Conservation (phyloP, 2,329 filamentous ascomycete genomes). For the Ceratocystis destructans region DNA sequence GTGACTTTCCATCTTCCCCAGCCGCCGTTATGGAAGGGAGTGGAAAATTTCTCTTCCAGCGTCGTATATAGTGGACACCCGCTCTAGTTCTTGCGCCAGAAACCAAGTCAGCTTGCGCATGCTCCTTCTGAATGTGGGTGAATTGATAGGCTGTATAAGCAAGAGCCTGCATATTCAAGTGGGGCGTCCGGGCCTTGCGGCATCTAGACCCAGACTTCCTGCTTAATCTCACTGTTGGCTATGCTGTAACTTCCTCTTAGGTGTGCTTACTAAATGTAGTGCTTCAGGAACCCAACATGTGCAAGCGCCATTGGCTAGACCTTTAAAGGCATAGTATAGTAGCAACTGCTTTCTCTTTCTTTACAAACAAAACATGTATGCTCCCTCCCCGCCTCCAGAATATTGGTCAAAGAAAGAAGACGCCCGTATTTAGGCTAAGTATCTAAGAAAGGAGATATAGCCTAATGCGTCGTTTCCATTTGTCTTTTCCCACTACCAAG, state of each 20-base stretch:
- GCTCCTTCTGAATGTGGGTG: background rate
- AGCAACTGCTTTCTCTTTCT: background rate
- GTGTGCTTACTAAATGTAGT: background rate
- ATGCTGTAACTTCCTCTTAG: background rate
- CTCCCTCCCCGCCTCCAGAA: background rate
- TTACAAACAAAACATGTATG: background rate
- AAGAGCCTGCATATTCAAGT: slow-evolving; percentile 1
- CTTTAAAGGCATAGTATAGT: background rate
- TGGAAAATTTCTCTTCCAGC: background rate
- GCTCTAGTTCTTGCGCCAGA: background rate
- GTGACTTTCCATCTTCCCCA: background rate
- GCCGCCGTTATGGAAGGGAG: background rate
- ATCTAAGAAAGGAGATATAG: background rate
- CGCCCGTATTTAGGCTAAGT: background rate
- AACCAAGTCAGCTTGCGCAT: background rate
- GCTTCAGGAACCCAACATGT: background rate
- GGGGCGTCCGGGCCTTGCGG: background rate
- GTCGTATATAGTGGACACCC: background rate
- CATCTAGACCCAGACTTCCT: background rate
- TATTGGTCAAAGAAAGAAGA: background rate
- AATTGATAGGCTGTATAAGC: background rate
- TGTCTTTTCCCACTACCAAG: background rate
- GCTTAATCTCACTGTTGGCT: background rate
- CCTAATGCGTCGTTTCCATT: background rate
- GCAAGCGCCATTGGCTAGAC: background rate